Base-by-base conservation (phyloP, 164 flowering plant genomes). In the Macadamia integrifolia region DNA sequence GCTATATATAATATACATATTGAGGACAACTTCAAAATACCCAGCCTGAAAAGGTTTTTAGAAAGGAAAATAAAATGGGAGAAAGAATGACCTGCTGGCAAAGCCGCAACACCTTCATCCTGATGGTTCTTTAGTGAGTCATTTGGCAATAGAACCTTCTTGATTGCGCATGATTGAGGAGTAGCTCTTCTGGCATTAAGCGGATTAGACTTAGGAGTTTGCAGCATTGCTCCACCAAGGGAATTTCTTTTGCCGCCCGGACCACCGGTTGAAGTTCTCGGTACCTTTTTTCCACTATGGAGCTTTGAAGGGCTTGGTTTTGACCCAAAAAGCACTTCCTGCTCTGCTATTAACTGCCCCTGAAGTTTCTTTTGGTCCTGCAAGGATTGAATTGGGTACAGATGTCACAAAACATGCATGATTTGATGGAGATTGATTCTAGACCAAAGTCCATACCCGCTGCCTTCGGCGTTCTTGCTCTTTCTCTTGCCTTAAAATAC, bases 351-450 rank as follows among this genome's bases (percentile, higher is more conserved):
- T 28, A 84, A 71, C 78, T 89, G 94, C 60, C 85, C 97, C 67
- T 88, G 85, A 61, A 87, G 86, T 74, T 74, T 86, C 80, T 92
- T 94, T 73, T 90, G 97, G 65, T 94, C 99, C 98, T 93, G 78
- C 42, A 81, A 49, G 57, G 18, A 17, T 53, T 12, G 17, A 53
- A 12, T 53, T 4, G 17, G 15, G 3, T 14, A 14, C 2, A 6
- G 17, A 14, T 53, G 17, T 53, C 57, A 53, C 57, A 14, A 6
- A 53, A 12, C 18, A 14, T 14, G 57, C 57, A 53, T 11, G 57
- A 53, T 53, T 14, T 11, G 57, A 53, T 53, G 67, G 29, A 58
- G 31, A 48, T 48, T 64, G 35, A 59, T 32, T 58, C 0, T 3
- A 17, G n/a, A 40, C 1, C 11, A 11, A 46, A 57, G 43, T 17